Percentiles rank a stretch among this genome's conserved stretches.
These are phyloP conservation scores for Cutaneotrichosporon cyanovorans DNA, from an alignment of 1,284 basidiomycete species.

Conservation along the genomic window DNA sequence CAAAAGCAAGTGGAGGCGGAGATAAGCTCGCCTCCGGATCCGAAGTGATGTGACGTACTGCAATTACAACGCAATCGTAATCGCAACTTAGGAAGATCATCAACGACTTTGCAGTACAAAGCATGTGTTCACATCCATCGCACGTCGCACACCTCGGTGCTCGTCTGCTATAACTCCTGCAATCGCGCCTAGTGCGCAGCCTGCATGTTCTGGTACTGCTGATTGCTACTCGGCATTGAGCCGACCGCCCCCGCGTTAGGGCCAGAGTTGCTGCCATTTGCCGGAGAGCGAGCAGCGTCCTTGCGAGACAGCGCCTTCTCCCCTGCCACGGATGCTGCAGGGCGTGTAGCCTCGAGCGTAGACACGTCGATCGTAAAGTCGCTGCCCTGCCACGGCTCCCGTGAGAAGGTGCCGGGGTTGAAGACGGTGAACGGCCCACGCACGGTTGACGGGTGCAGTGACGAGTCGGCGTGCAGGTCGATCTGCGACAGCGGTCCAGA, in stretches of 20 bases:
- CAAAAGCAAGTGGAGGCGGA: too few relatives aligned
- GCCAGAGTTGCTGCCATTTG: slow-evolving; percentile 7
- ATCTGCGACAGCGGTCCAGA: slow-evolving; percentile 49
- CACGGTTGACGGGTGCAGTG: slow-evolving; percentile 14
- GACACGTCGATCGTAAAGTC: slow-evolving; percentile 37
- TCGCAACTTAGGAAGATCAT: too few relatives aligned
- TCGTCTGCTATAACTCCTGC: not conserved
- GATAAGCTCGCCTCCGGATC: too few relatives aligned
- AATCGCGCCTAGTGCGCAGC: slow-evolving; percentile 12
- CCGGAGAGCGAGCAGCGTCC: slow-evolving; percentile 18
- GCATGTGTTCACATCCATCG: too few relatives aligned
- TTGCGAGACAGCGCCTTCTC: slow-evolving; percentile 28
- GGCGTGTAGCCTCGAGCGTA: slow-evolving; percentile 34
- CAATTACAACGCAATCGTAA: too few relatives aligned
- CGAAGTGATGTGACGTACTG: too few relatives aligned
- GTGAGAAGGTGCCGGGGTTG: slow-evolving; percentile 37
- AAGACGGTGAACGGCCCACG: slow-evolving; percentile 42
- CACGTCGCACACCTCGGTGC: not conserved
- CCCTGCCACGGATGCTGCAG: slow-evolving; percentile 23
- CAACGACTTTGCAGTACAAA: too few relatives aligned
- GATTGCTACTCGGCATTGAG: slow-evolving; percentile 2
- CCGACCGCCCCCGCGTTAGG: not conserved
- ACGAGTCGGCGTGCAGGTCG: slow-evolving; percentile 19
- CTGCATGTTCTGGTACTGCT: slow-evolving; percentile 17
- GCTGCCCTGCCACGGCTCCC: slow-evolving; percentile 30